phyloP scores from a whole-genome alignment of 768 basidiomycete species.

The Serendipita sp. region DNA sequence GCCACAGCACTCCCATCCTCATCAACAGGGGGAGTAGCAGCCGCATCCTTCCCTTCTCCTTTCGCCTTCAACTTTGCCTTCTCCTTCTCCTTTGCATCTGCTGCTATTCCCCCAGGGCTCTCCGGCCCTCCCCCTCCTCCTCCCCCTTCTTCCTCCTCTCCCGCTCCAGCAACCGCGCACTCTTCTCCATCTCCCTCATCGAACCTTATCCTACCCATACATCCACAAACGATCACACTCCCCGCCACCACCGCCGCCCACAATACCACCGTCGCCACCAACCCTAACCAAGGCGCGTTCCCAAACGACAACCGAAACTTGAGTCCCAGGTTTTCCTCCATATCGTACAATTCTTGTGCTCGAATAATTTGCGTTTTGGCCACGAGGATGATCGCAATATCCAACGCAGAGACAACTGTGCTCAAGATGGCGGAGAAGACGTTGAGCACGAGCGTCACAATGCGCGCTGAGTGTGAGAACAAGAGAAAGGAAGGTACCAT shows the following conservation, averaged over 20 bases:
- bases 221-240: background rate
- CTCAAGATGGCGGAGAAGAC: conserved; percentile 39
- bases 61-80: no score
- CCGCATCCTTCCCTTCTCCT: no score
- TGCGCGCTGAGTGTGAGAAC: conserved; percentile 13
- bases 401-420: conserved; percentile 40
- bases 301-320: conserved; percentile 38
- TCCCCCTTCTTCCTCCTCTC: no score
- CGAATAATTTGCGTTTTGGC: conserved; percentile 29
- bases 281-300: conserved; percentile 59
- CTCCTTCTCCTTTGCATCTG: no score
- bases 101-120: no score
- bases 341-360: conserved; percentile 9
- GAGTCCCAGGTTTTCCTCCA: conserved; percentile 15
- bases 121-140: no score
- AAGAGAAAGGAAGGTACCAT: background rate
- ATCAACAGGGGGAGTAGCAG: no score
- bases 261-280: conserved; percentile 34
- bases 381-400: conserved; percentile 43
- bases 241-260: conserved; percentile 39
- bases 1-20: no score
- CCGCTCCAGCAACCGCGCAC: no score
- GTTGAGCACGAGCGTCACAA: conserved; percentile 42
- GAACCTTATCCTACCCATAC: background rate
- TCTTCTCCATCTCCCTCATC: background rate